Base-by-base conservation (phyloP, 352 stramenopile genomes). In the Pythium monospermum region DNA sequence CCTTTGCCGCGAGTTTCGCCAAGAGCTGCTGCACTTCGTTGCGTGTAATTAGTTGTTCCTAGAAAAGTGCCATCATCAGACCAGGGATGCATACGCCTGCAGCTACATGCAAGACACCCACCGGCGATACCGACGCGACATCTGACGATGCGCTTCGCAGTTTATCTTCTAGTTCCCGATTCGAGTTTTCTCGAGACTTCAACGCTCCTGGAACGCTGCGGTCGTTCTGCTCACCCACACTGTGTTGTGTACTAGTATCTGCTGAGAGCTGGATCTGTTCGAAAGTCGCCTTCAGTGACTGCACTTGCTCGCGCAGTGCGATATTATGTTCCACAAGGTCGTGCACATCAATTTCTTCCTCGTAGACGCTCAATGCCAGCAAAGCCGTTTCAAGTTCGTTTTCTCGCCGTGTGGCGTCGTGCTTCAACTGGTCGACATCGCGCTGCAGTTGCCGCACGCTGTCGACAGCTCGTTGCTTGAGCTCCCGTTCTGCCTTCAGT, bases 261-360 rank as follows among this genome's bases (percentile, higher is more conserved):
- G n/a, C n/a, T n/a, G n/a, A n/a, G 27, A 48, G 30, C 27, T 32
- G 27, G 27, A 49, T 21, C 13, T 53, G 44, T 46, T 66, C 45
- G 19, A 80, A 37, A 42, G 68, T 59, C 10, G 52, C 61, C 56
- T 80, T 80, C 22, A 80, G 61, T 28, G 67, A 68, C 44, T 64
- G 60, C 18, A 80, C 67, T 46, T 80, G 70, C 41, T 80, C 67
- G 11, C 71, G 53, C 42, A 80, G 53, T 23, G 70, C 70, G 13
- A 75, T 48, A 36, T 80, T 80, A 37, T 64, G 57, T 44, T 80
- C 64, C 21, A 73, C 59, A 6, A 77, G 56, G 46, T 80, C 67
- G 27, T 76, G 64, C 12, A 77, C 42, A 15, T 73, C 52, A n/a
- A 53, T 31, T 22, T 62, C 48, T 28, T 61, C 36, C 12, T 67